Evolutionary conservation across 306 rosid species (phyloP).

Genomic region (Vicia villosa): DNA sequence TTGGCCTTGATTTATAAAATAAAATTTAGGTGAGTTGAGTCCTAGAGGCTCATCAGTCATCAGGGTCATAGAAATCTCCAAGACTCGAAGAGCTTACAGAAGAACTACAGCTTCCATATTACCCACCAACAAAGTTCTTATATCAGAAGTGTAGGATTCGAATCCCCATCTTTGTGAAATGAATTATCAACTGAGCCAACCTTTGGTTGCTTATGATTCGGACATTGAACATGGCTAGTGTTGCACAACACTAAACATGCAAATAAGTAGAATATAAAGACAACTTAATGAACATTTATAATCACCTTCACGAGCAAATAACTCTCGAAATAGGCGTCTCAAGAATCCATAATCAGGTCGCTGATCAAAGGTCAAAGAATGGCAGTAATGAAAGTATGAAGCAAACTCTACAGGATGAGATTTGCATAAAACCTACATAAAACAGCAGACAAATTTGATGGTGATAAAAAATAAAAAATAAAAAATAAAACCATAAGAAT

Average conservation of each 20-base stretch:
- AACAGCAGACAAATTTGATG: slow-evolving; percentile 34
- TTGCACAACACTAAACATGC: neutral
- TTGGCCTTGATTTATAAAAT: neutral
- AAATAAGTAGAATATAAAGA: neutral
- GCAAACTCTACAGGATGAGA: slow-evolving; percentile 95
- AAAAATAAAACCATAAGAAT: slow-evolving; percentile 21
- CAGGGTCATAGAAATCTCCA: neutral
- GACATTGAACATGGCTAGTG: neutral
- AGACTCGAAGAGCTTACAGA: too few relatives aligned
- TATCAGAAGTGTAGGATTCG: neutral
- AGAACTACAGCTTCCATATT: too few relatives aligned
- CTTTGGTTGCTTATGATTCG: neutral
- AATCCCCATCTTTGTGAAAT: neutral
- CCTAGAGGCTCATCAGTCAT: neutral
- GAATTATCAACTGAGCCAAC: neutral
- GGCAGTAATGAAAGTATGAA: slow-evolving; percentile 94
- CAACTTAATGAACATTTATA: neutral
- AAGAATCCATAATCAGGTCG: slow-evolving; percentile 98
- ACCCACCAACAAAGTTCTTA: too few relatives aligned
- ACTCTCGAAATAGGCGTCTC: slow-evolving; percentile 85
- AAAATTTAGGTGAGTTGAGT: neutral
- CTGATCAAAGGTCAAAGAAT: slow-evolving; percentile 90
- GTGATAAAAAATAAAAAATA: neutral
- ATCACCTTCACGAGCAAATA: slow-evolving; percentile 87
- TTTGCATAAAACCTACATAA: slow-evolving; percentile 79